Evolutionary conservation across 495 filamentous ascomycete species (phyloP).

Genomic region (Amphirosellinia nigrospora): DNA sequence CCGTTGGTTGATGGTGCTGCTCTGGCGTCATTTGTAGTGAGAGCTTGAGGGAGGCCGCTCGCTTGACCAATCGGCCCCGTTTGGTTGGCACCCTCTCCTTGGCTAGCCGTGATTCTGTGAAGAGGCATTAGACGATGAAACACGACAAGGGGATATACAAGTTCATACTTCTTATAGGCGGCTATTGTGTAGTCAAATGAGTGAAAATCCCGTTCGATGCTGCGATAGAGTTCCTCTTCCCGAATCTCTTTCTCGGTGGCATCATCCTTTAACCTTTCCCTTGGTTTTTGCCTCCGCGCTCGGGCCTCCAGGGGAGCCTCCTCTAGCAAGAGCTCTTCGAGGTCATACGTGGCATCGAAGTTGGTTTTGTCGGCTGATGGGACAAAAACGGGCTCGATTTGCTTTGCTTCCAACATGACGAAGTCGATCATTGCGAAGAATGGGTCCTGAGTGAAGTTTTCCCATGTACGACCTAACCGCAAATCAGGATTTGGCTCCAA

Average conservation of each 20-base stretch:
- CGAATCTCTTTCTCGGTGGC: conserved; percentile 94
- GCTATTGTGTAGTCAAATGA: conserved; percentile 92
- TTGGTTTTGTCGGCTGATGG: conserved; percentile 98
- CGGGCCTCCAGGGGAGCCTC: conserved; percentile 94
- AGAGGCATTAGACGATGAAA: conserved; percentile 16
- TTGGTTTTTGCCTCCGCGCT: conserved; percentile 89
- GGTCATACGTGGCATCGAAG: conserved; percentile 97
- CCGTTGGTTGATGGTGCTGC: conserved; percentile 32
- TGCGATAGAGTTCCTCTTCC: conserved; percentile 89
- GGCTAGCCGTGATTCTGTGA: conserved; percentile 28
- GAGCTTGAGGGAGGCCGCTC: conserved; percentile 43
- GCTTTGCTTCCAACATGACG: conserved; percentile 80
- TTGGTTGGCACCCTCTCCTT: conserved; percentile 23
- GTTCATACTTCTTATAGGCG: conserved; percentile 65
- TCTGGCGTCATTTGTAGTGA: conserved; percentile 52
- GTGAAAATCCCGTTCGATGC: conserved; percentile 94
- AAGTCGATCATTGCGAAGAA: conserved; percentile 93
- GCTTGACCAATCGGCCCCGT: conserved; percentile 20
- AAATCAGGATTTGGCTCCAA: conserved; percentile 79
- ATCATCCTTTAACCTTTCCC: conserved; percentile 89
- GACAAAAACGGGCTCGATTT: conserved; percentile 87
- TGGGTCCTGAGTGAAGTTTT: conserved; percentile 81
- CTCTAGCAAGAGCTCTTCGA: conserved; percentile 92
- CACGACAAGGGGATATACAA: not conserved
- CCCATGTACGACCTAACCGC: conserved; percentile 81